phyloP scores from a whole-genome alignment of 495 filamentous ascomycete genomes.

The Tuber microsphaerosporum region DNA sequence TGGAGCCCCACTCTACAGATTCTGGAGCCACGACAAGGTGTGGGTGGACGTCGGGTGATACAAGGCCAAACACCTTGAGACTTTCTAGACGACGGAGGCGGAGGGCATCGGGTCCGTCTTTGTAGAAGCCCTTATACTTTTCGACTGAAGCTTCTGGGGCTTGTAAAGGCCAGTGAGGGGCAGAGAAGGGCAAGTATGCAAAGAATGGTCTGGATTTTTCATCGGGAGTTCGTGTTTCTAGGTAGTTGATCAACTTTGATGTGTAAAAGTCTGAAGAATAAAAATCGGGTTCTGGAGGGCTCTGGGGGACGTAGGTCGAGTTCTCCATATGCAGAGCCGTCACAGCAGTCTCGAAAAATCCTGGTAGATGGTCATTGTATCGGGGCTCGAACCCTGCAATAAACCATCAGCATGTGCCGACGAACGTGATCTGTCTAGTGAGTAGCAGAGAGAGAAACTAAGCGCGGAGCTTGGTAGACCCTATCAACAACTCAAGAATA shows the following conservation, averaged over 20 bases:
- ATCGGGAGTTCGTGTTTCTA: constrained; percentile 50
- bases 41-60: constrained; percentile 49
- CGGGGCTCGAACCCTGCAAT: constrained; percentile 41
- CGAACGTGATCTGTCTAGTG: neutral
- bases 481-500: neutral
- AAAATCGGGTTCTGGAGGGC: constrained; percentile 49
- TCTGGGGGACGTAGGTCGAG: constrained; percentile 44
- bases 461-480: neutral
- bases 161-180: constrained; percentile 58
- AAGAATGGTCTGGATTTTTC: constrained; percentile 54
- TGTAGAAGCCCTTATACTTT: constrained; percentile 53
- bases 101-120: constrained; percentile 52
- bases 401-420: constrained; percentile 11
- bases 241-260: constrained; percentile 51
- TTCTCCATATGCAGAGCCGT: constrained; percentile 58
- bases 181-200: constrained; percentile 55
- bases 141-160: constrained; percentile 49
- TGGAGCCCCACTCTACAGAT: constrained; percentile 51
- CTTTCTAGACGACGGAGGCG: constrained; percentile 48
- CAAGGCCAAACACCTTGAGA: constrained; percentile 51
- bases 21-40: constrained; percentile 53
- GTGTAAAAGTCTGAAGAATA: constrained; percentile 54
- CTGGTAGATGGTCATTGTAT: constrained; percentile 45
- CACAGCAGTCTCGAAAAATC: constrained; percentile 49
- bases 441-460: constrained; percentile 16